phyloP scores from a whole-genome alignment of 257 asterid species.

The Petrea volubilis region DNA sequence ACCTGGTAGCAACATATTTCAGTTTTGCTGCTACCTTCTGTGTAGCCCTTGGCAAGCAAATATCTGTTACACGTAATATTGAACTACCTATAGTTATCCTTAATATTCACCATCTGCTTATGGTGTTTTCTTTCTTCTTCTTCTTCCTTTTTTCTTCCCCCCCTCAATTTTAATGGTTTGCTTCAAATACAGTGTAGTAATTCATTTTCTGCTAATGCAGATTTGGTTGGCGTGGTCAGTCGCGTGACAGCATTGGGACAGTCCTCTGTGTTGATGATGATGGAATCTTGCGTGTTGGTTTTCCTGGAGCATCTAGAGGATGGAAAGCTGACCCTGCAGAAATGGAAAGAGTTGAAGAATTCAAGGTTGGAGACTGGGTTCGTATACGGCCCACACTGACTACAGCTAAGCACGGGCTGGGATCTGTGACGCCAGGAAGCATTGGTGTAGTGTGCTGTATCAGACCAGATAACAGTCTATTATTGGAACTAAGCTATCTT shows the following conservation, averaged over 20 bases:
- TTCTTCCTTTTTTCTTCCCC: no score
- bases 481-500: constrained; percentile 90
- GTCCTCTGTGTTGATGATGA: constrained; percentile 98
- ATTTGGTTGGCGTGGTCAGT: constrained; percentile 98
- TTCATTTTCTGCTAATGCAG: constrained; percentile 45
- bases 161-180: no score
- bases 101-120: constrained; percentile 17
- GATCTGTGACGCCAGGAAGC: constrained; percentile 97
- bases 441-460: constrained; percentile 85
- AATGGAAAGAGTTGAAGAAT: constrained; percentile 99
- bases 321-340: constrained; percentile 99
- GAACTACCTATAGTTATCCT: neutral
- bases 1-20: neutral
- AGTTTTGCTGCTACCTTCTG: neutral
- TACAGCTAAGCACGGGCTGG: constrained; percentile 94
- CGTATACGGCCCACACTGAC: constrained; percentile 94
- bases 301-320: constrained; percentile 99
- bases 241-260: constrained; percentile 92
- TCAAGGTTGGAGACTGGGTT: constrained; percentile 98
- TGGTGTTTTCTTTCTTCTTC: neutral
- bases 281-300: constrained; percentile 96
- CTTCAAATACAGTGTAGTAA: constrained; percentile 5
- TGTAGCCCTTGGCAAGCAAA: neutral
- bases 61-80: neutral
- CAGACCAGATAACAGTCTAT: constrained; percentile 85